These are phyloP conservation scores for Cordyceps farinosa DNA, from an alignment of 2,329 filamentous ascomycete species.

Conservation along the genomic window DNA sequence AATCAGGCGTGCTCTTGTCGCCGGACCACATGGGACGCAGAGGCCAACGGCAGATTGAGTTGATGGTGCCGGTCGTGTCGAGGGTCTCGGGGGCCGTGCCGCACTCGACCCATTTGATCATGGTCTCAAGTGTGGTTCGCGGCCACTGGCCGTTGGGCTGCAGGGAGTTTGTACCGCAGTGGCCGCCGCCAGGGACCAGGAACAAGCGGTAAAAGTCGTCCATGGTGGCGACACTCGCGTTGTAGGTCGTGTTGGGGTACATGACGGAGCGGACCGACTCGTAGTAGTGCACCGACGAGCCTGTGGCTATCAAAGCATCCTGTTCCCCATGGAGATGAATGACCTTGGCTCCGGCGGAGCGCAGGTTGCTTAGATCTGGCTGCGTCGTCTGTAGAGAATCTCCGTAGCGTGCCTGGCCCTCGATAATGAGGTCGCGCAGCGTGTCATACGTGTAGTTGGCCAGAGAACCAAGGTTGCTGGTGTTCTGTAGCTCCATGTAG, in stretches of 20 bases:
- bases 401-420: conserved; percentile 44
- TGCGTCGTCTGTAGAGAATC: conserved; percentile 52
- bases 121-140: conserved; percentile 41
- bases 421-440: conserved; percentile 48
- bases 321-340: conserved; percentile 56
- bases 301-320: conserved; percentile 48
- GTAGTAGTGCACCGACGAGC: conserved; percentile 51
- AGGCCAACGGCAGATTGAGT: conserved; percentile 42
- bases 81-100: conserved; percentile 41
- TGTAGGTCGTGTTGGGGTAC: conserved; percentile 39
- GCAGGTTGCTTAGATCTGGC: conserved; percentile 49
- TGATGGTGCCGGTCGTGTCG: conserved; percentile 37
- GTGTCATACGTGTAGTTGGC: conserved; percentile 50
- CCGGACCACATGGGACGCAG: conserved; percentile 37
- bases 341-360: conserved; percentile 49
- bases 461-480: conserved; percentile 36
- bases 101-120: conserved; percentile 53
- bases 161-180: conserved; percentile 42
- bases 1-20: not conserved
- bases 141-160: conserved; percentile 41
- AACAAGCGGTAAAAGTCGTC: conserved; percentile 43
- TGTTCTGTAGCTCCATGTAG: conserved; percentile 36
- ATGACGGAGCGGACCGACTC: conserved; percentile 49
- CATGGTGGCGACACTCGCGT: conserved; percentile 39
- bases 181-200: conserved; percentile 47